phyloP scores from a whole-genome alignment of 345 rosid species.

The Atalantia buxifolia region DNA sequence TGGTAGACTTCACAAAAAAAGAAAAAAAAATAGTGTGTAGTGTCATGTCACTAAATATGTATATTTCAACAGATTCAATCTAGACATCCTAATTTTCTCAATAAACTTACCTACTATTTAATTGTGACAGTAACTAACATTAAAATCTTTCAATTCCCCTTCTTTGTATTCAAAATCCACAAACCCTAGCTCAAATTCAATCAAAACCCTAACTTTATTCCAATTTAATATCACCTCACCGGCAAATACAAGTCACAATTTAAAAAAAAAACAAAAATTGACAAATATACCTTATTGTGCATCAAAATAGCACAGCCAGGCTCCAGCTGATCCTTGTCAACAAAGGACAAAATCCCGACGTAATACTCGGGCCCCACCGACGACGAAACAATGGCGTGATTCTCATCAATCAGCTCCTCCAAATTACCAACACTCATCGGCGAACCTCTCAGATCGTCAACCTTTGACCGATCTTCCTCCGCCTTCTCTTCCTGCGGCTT shows the following conservation, averaged over 20 bases:
- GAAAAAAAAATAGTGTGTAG: background rate
- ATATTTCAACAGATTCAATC: background rate
- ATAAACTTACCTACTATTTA: background rate
- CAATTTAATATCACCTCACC: background rate
- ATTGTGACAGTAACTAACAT: background rate
- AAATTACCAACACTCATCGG: conserved; percentile 97
- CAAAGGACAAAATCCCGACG: conserved; percentile 86
- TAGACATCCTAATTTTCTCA: background rate
- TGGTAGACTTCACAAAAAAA: background rate
- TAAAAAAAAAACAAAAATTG: background rate
- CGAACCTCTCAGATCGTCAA: conserved; percentile 85
- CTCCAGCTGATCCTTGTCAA: conserved; percentile 97
- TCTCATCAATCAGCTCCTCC: conserved; percentile 96
- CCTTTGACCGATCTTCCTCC: conserved; percentile 90
- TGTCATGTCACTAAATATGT: background rate
- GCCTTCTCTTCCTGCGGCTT: conserved; percentile 98
- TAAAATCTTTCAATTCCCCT: background rate
- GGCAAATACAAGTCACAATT: background rate
- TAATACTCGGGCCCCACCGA: conserved; percentile 96
- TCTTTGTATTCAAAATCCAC: background rate
- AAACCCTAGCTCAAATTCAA: background rate
- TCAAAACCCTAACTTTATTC: background rate
- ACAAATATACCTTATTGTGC: conserved; percentile 76
- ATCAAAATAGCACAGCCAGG: conserved; percentile 97
- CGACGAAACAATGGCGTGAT: conserved; percentile 90